A percentile compares a stretch with the other conserved stretches of the same genome.
These are phyloP conservation scores for Acanthamoeba royreba DNA, from an alignment of 208 protist species.

Conservation along the genomic window DNA sequence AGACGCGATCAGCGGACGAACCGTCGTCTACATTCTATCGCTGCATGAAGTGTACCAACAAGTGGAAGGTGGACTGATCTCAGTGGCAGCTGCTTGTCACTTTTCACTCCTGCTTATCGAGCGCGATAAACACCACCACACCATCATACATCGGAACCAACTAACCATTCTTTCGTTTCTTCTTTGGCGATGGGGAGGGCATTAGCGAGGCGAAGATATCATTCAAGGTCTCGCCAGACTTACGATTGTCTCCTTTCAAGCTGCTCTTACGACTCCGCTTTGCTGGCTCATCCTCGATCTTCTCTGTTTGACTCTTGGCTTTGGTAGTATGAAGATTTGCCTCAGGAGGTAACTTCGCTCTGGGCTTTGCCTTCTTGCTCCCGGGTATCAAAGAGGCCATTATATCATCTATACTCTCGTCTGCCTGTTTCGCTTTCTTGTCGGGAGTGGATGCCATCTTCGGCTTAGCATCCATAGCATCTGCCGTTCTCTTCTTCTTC, in stretches of 20 bases:
- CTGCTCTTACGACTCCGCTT: no score
- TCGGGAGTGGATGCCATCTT: neutral
- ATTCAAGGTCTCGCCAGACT: neutral
- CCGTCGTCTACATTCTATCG: constrained; percentile 95
- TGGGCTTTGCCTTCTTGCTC: neutral
- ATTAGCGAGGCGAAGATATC: neutral
- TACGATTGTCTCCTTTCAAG: no score
- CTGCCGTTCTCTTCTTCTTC: neutral
- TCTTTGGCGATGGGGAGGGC: neutral
- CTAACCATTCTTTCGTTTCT: no score
- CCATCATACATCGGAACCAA: no score
- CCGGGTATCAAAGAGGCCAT: neutral
- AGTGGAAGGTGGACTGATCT: constrained; percentile 79
- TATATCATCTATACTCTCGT: neutral
- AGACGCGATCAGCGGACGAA: constrained; percentile 97
- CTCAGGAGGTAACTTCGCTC: neutral
- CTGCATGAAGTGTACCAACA: constrained; percentile 91
- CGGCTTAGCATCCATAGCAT: no score
- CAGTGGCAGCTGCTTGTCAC: neutral
- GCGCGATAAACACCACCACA: no score
- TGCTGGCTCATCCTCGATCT: neutral
- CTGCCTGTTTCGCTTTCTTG: neutral
- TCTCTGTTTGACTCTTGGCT: neutral
- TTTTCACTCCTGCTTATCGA: neutral
- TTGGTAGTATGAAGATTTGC: neutral